phyloP scores from a whole-genome alignment of 805 yeast genomes.

The Wickerhamomyces chambardii region DNA sequence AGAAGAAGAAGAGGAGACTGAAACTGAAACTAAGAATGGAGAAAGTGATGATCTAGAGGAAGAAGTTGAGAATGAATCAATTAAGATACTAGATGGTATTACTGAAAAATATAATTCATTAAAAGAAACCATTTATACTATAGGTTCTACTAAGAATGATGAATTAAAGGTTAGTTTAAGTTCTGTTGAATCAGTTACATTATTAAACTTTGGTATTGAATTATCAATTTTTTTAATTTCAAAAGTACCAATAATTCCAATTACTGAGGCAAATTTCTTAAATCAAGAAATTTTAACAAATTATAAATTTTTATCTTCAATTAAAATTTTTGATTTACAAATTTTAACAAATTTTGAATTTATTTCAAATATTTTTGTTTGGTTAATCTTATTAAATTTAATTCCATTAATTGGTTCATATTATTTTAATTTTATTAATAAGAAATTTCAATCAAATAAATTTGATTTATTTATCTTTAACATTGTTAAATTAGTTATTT shows the following conservation, averaged over 20 bases:
- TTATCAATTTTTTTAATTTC: slow-evolving; percentile 6
- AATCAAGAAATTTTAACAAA: slow-evolving; percentile 9
- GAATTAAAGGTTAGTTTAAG: slow-evolving; percentile 15
- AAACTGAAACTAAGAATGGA: slow-evolving; percentile 7
- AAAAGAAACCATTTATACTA: no score
- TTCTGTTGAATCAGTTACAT: slow-evolving; percentile 17
- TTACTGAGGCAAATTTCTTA: slow-evolving; percentile 11
- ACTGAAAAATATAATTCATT: neutral
- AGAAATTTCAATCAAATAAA: slow-evolving; percentile 23
- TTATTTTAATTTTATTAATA: slow-evolving; percentile 20
- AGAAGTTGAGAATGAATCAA: slow-evolving; percentile 1
- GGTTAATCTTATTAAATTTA: slow-evolving; percentile 13
- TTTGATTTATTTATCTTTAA: slow-evolving; percentile 50
- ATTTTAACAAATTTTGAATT: slow-evolving; percentile 12
- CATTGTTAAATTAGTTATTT: slow-evolving; percentile 33
- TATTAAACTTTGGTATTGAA: slow-evolving; percentile 11
- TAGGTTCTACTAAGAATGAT: no score
- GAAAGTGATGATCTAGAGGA: slow-evolving; percentile 2
- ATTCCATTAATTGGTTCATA: slow-evolving; percentile 17
- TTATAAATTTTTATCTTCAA: slow-evolving; percentile 7
- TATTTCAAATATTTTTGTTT: slow-evolving; percentile 11
- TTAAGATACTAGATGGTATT: neutral
- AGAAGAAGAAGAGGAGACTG: slow-evolving; percentile 11
- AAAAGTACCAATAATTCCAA: slow-evolving; percentile 10
- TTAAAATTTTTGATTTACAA: slow-evolving; percentile 11